These are phyloP conservation scores for Cyanodermella asteris DNA, from an alignment of 2,329 filamentous ascomycete species.

Conservation along the genomic window DNA sequence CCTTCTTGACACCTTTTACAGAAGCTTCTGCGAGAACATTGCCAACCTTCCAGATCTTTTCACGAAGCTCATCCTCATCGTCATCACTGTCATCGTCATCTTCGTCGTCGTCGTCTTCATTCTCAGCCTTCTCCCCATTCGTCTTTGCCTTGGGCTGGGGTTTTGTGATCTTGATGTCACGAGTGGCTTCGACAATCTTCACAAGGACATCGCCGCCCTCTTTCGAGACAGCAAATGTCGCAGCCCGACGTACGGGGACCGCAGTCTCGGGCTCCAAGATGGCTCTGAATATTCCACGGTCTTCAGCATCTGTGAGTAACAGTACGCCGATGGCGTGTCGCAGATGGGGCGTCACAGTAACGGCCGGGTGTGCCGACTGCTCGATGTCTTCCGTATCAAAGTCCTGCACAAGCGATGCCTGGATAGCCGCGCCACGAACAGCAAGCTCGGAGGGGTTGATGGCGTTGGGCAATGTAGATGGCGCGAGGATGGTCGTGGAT, in stretches of 20 bases:
- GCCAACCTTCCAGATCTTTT: constrained; percentile 83
- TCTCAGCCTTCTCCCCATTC: constrained; percentile 36
- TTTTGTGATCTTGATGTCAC: constrained; percentile 85
- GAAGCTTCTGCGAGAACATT: constrained; percentile 66
- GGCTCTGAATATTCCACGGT: constrained; percentile 51
- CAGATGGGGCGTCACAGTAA: constrained; percentile 84
- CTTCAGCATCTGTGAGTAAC: constrained; percentile 34
- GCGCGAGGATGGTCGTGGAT: constrained; percentile 57
- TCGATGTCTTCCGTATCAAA: constrained; percentile 88
- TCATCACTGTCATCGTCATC: constrained; percentile 41
- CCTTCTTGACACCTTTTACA: constrained; percentile 66
- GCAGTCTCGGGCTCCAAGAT: constrained; percentile 73
- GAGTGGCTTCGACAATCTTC: constrained; percentile 67
- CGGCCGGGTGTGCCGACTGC: constrained; percentile 84
- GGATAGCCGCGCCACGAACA: constrained; percentile 78
- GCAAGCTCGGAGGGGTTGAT: constrained; percentile 87
- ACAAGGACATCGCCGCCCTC: constrained; percentile 73
- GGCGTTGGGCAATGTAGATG: constrained; percentile 52
- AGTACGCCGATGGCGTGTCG: constrained; percentile 74
- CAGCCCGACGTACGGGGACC: constrained; percentile 66
- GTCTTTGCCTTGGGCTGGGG: constrained; percentile 50
- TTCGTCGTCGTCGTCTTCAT: constrained; percentile 40
- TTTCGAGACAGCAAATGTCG: constrained; percentile 54
- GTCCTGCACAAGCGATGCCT: constrained; percentile 82
- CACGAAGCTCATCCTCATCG: constrained; percentile 67